These are phyloP conservation scores for Heritiera fomes DNA, from an alignment of 345 rosid species.

Conservation along the genomic window DNA sequence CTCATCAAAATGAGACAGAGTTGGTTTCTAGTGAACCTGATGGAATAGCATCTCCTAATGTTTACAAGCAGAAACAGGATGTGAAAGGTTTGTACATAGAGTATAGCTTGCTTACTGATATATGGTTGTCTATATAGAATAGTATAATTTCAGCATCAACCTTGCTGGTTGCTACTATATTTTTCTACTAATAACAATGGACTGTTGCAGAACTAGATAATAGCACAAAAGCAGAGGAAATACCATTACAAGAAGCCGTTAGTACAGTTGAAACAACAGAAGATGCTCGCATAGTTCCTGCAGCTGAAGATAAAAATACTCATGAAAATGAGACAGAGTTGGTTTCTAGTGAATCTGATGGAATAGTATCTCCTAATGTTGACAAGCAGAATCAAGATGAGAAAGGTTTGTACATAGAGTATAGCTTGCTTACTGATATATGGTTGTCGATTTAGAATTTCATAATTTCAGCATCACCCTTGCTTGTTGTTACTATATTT, in stretches of 20 bases:
- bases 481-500: not conserved
- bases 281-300: conserved; percentile 27
- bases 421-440: not conserved
- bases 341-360: conserved; percentile 17
- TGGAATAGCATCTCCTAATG: conserved; percentile 10
- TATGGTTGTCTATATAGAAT: not conserved
- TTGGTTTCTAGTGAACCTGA: conserved; percentile 18
- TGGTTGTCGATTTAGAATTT: not conserved
- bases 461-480: not conserved
- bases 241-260: conserved; percentile 26
- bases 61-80: conserved; percentile 2
- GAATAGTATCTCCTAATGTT: conserved; percentile 14
- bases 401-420: conserved; percentile 15
- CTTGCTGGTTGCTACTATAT: not conserved
- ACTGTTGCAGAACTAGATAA: conserved; percentile 35
- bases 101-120: not conserved
- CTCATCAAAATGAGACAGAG: conserved; percentile 18
- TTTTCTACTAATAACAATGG: not conserved
- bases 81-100: conserved; percentile 13
- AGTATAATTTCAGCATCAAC: not conserved
- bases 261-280: conserved; percentile 10
- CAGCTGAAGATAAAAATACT: conserved; percentile 17
- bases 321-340: conserved; percentile 20
- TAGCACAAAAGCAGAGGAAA: conserved; percentile 12
- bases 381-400: not conserved